These are phyloP conservation scores for Lachancea thermotolerans DNA, from an alignment of 805 yeast species.

Conservation along the genomic window DNA sequence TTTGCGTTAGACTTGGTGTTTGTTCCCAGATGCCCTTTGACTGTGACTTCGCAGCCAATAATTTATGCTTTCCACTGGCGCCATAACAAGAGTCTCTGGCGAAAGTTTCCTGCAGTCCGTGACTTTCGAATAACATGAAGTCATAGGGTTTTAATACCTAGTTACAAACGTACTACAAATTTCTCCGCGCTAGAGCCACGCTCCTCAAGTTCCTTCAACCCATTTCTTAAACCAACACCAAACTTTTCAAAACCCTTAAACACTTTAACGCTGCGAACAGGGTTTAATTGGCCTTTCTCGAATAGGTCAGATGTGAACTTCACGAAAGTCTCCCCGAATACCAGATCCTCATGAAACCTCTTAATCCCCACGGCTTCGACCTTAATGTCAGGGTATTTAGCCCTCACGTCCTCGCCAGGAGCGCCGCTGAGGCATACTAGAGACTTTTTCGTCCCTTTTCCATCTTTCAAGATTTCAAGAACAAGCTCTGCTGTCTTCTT, in stretches of 20 bases:
- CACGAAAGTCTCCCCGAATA: conserved; percentile 34
- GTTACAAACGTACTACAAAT: conserved; percentile 27
- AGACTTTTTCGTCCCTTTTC: conserved; percentile 10
- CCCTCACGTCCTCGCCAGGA: conserved; percentile 16
- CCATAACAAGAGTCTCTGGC: no score
- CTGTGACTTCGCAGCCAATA: neutral
- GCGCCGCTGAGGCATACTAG: conserved; percentile 39
- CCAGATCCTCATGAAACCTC: conserved; percentile 38
- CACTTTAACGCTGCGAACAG: conserved; percentile 32
- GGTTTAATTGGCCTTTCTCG: conserved; percentile 23
- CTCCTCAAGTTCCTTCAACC: conserved; percentile 35
- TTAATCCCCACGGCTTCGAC: conserved; percentile 35
- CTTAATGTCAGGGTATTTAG: conserved; percentile 15
- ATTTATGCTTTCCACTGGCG: no score
- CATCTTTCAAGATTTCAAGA: conserved; percentile 24
- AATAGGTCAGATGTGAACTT: conserved; percentile 31
- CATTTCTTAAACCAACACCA: conserved; percentile 30
- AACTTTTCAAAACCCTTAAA: conserved; percentile 30
- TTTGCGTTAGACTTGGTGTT: no score
- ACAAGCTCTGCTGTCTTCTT: conserved; percentile 34
- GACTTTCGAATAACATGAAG: no score
- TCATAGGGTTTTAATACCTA: no score
- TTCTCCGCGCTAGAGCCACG: conserved; percentile 25
- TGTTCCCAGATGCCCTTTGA: neutral
- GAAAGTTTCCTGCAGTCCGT: no score